Conservation (phyloP, 2,329 filamentous ascomycete genomes). For the Colletotrichum shisoi region DNA sequence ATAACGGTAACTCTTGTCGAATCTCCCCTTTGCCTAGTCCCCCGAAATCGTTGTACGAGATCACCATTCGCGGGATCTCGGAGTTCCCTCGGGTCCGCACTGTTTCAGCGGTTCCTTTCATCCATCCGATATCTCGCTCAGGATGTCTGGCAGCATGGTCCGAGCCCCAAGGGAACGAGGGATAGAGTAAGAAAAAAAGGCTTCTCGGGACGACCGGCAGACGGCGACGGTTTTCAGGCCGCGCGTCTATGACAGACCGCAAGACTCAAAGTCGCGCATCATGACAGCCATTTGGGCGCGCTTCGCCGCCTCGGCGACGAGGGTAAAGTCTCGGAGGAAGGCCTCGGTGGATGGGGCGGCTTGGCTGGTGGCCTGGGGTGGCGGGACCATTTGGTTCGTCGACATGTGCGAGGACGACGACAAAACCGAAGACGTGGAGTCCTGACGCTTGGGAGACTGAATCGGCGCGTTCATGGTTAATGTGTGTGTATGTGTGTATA, state of each 20-base stretch:
- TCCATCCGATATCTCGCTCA: constrained; percentile 19
- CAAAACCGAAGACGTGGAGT: constrained; percentile 35
- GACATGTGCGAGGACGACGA: constrained; percentile 47
- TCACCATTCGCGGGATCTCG: constrained; percentile 16
- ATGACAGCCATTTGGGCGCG: constrained; percentile 89
- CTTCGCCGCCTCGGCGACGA: constrained; percentile 92
- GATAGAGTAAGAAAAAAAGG: neutral
- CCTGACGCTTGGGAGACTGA: constrained; percentile 32
- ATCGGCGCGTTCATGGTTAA: constrained; percentile 38
- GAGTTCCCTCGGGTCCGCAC: constrained; percentile 17
- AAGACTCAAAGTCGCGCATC: constrained; percentile 83
- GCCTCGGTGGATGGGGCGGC: constrained; percentile 56
- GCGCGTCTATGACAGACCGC: constrained; percentile 59
- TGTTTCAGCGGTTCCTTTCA: constrained; percentile 31
- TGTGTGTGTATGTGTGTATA: neutral
- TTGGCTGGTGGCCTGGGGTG: constrained; percentile 45
- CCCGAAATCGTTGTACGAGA: neutral
- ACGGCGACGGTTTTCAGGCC: neutral
- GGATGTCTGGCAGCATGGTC: constrained; percentile 4
- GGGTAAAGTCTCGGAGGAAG: constrained; percentile 81
- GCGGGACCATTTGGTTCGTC: constrained; percentile 40
- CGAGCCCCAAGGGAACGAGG: constrained; percentile 13
- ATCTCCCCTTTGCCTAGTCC: neutral
- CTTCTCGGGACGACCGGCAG: neutral
- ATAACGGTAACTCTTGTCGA: neutral